Evolutionary conservation across 208 protist genomes (phyloP).

Genomic region (Trypanosomatidae sp.): DNA sequence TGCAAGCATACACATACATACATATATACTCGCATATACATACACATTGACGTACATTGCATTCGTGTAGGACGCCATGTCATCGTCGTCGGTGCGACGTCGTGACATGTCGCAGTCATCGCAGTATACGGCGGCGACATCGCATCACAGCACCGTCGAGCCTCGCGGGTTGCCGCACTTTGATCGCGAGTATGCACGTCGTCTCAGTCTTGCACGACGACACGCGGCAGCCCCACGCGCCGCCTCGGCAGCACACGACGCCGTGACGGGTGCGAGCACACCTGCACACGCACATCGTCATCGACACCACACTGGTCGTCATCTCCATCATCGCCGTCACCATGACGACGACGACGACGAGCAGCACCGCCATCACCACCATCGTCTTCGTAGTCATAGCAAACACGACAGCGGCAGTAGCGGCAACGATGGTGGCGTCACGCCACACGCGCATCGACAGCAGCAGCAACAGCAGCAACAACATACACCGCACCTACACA

Average conservation of each 20-base stretch:
- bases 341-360: slow-evolving; percentile 5
- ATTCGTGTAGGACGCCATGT: not conserved
- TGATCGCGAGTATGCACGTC: slow-evolving; percentile 27
- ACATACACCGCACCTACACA: no score
- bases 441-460: no score
- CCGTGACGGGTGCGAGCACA: no score
- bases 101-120: not conserved
- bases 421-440: no score
- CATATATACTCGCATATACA: not conserved
- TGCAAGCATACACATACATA: not conserved
- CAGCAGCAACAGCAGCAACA: no score
- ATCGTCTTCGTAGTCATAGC: no score
- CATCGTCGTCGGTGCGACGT: slow-evolving; percentile 6
- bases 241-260: no score
- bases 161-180: slow-evolving; percentile 39
- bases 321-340: no score
- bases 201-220: slow-evolving; percentile 16
- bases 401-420: not conserved
- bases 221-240: slow-evolving; percentile 1
- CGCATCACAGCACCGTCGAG: slow-evolving; percentile 49
- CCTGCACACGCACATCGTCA: no score
- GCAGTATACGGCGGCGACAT: slow-evolving; percentile 10
- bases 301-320: no score
- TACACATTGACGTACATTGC: not conserved
- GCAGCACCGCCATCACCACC: slow-evolving; percentile 7